phyloP scores from a whole-genome alignment of 192 early-diverging fungal species.

The Kickxella alabastrina region DNA sequence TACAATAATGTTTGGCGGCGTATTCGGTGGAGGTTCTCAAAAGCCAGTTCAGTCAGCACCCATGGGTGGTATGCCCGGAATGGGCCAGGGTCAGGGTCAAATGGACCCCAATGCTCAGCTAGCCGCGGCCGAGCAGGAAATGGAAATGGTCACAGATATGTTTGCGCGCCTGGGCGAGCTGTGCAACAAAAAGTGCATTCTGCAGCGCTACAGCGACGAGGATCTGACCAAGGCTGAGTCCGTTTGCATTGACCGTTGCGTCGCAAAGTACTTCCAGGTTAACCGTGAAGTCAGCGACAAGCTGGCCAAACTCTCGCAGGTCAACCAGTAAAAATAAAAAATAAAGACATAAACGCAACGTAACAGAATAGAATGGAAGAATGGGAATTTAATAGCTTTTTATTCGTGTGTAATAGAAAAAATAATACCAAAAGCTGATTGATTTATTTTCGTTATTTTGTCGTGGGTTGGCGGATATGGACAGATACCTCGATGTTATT shows the following conservation, averaged over 20 bases:
- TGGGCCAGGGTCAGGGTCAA: constrained; percentile 23
- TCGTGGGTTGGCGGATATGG: too few species aligned
- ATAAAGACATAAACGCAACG: too few species aligned
- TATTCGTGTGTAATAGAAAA: too few species aligned
- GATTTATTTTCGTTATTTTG: too few species aligned
- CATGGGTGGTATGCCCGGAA: constrained; percentile 13
- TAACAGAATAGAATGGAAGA: not conserved
- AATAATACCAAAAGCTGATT: too few species aligned
- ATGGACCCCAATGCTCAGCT: constrained; percentile 50
- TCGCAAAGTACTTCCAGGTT: constrained; percentile 82
- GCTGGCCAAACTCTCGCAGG: constrained; percentile 56
- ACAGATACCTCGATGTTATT: constrained; percentile 17
- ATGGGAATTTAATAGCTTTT: too few species aligned
- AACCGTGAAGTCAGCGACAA: constrained; percentile 72
- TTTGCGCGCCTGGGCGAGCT: constrained; percentile 71
- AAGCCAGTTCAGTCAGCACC: constrained; percentile 15
- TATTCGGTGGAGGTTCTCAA: constrained; percentile 32
- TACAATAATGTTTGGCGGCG: constrained; percentile 42
- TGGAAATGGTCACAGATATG: constrained; percentile 78
- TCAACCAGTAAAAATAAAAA: constrained; percentile 27
- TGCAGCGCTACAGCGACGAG: constrained; percentile 70
- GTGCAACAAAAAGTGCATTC: constrained; percentile 86
- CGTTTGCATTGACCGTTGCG: constrained; percentile 86
- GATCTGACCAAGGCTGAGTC: constrained; percentile 89
- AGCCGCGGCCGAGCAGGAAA: constrained; percentile 68